These are phyloP conservation scores for Candida piceae DNA, from an alignment of 805 yeast genomes.

Conservation along the genomic window DNA sequence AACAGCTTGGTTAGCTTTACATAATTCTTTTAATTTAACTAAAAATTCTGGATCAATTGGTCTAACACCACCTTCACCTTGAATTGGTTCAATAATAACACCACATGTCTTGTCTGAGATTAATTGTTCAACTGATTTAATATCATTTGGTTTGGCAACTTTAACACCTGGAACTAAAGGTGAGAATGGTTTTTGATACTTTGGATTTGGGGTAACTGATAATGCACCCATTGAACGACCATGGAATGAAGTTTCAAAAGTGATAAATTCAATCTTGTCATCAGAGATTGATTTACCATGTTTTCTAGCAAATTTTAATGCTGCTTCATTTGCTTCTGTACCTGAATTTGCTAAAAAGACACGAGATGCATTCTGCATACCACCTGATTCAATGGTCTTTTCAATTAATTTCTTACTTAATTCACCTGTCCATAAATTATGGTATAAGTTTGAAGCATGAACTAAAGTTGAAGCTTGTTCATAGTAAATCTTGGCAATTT, in stretches of 20 bases:
- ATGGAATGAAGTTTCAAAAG: slow-evolving; percentile 89
- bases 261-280: slow-evolving; percentile 68
- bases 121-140: slow-evolving; percentile 50
- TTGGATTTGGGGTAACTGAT: slow-evolving; percentile 86
- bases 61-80: slow-evolving; percentile 96
- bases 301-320: slow-evolving; percentile 67
- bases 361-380: slow-evolving; percentile 72
- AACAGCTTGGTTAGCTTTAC: slow-evolving; percentile 63
- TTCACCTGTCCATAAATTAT: slow-evolving; percentile 79
- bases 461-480: slow-evolving; percentile 71
- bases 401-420: slow-evolving; percentile 67
- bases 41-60: slow-evolving; percentile 63
- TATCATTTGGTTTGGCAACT: slow-evolving; percentile 58
- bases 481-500: slow-evolving; percentile 61
- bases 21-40: slow-evolving; percentile 56
- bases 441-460: slow-evolving; percentile 83
- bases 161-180: slow-evolving; percentile 89
- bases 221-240: slow-evolving; percentile 94
- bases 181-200: slow-evolving; percentile 86
- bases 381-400: slow-evolving; percentile 66
- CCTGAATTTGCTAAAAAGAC: slow-evolving; percentile 64
- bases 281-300: slow-evolving; percentile 55
- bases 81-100: slow-evolving; percentile 93
- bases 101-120: slow-evolving; percentile 73
- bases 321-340: slow-evolving; percentile 56